A percentile compares a stretch with the other conserved stretches of the same genome.
Evolutionary conservation across 768 basidiomycete genomes (phyloP).

Genomic region (Mycena filopes): DNA sequence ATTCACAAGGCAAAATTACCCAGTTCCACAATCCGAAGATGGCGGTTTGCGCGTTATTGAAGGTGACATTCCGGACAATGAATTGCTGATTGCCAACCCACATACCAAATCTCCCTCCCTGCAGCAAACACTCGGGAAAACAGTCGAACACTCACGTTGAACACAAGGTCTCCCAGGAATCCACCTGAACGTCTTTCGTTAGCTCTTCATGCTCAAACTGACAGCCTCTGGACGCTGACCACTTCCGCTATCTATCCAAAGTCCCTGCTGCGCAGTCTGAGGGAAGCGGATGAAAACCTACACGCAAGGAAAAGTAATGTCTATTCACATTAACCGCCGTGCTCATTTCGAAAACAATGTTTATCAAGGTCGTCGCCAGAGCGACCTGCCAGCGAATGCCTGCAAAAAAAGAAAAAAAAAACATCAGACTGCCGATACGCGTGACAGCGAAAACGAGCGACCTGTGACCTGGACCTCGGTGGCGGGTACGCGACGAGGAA

Average conservation of each 20-base stretch:
- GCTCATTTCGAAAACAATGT: slow-evolving; percentile 82
- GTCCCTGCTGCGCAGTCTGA: slow-evolving; percentile 69
- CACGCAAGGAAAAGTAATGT: too few relatives aligned
- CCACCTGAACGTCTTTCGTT: slow-evolving; percentile 50
- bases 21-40: slow-evolving; percentile 60
- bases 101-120: slow-evolving; percentile 72
- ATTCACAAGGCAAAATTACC: slow-evolving; percentile 40
- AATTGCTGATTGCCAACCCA: slow-evolving; percentile 84
- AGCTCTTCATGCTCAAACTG: neutral
- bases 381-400: slow-evolving; percentile 89
- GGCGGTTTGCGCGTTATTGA: slow-evolving; percentile 64
- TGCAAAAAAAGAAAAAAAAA: too few relatives aligned
- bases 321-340: slow-evolving; percentile 52
- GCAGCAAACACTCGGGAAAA: neutral
- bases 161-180: slow-evolving; percentile 64
- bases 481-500: slow-evolving; percentile 57
- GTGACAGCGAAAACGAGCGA: too few relatives aligned
- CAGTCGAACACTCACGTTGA: slow-evolving; percentile 62
- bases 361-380: slow-evolving; percentile 79
- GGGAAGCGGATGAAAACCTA: too few relatives aligned
- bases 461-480: slow-evolving; percentile 57
- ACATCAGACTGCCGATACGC: too few relatives aligned
- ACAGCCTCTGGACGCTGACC: slow-evolving; percentile 46
- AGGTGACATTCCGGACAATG: slow-evolving; percentile 66
- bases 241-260: slow-evolving; percentile 87